phyloP scores from a whole-genome alignment of 768 basidiomycete species.

The Termitomyces sp. region DNA sequence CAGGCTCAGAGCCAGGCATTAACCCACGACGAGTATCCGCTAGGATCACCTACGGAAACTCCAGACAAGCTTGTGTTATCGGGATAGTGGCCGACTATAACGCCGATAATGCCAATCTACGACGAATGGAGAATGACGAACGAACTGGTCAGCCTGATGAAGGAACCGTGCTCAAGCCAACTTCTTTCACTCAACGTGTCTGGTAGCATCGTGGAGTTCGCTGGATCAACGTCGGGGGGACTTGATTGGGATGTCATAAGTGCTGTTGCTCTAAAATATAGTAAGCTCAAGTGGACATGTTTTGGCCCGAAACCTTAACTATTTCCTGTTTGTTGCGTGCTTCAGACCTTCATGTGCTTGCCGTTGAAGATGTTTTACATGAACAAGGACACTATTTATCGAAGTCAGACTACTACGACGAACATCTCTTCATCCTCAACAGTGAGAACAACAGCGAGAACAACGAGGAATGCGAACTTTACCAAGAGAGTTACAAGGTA shows the following conservation, averaged over 20 bases:
- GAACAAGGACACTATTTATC: slow-evolving; percentile 42
- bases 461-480: slow-evolving; percentile 1
- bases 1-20: slow-evolving; percentile 62
- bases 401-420: slow-evolving; percentile 40
- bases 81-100: slow-evolving; percentile 61
- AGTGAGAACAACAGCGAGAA: neutral
- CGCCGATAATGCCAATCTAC: slow-evolving; percentile 34
- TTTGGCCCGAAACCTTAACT: neutral
- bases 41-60: slow-evolving; percentile 39
- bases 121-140: slow-evolving; percentile 43
- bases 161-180: slow-evolving; percentile 14
- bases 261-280: slow-evolving; percentile 49
- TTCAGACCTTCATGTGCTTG: slow-evolving; percentile 57
- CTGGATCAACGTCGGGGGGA: slow-evolving; percentile 62
- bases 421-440: slow-evolving; percentile 56
- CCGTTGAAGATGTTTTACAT: slow-evolving; percentile 60
- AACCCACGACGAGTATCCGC: slow-evolving; percentile 46
- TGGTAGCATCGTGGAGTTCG: slow-evolving; percentile 27
- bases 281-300: slow-evolving; percentile 19
- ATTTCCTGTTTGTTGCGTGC: too few relatives aligned
- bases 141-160: slow-evolving; percentile 42
- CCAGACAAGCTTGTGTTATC: slow-evolving; percentile 52
- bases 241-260: slow-evolving; percentile 61
- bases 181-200: slow-evolving; percentile 3
- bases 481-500: neutral